Base-by-base conservation (phyloP, 345 rosid species). In the Anastatica hierochuntica region DNA sequence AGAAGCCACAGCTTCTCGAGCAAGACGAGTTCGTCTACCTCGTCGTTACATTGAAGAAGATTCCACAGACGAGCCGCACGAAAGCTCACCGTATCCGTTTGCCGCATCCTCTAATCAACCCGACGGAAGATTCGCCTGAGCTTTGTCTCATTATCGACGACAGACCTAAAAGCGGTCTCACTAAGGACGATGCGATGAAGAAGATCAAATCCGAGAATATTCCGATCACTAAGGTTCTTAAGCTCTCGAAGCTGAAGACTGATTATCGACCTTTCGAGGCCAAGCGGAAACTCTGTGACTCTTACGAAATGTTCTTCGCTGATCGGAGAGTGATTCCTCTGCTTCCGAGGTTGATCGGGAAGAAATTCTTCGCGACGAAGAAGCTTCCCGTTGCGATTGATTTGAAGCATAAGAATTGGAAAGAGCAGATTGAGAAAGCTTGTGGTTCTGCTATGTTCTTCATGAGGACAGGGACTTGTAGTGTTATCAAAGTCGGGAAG, bases 271-370 rank as follows among this genome's bases (percentile, higher is more conserved):
- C 68, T 1, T 51, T 14, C 47, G 73, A 68, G 33, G 64, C 64
- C 2, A 68, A 68, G 39, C 9, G 73, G 17, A 68, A 69, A 15
- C 69, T 63, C 16, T 69, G 64, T n/a, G 74, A 69, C 10, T 69
- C 74, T 0, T 63, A 69, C 49, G 61, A 63, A 9, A 34, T 58
- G 72, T 68, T 68, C 9, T 68, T 68, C 16, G 59, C 74, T 0
- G 74, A 63, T 11, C 17, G 60, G 46, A 52, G 74, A 12, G 55
- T 69, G 8, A 20, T 69, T 58, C 74, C 51, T 40, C 39, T 86
- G 40, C 72, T 86, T 62, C 95, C 95, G 18, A 81, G 82, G 74
- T 56, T 86, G 70, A 45, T 86, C 44, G 95, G 90, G 60, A 86
- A 80, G 70, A 83, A 80, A 8, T 86, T 86, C 35, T 83, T 77